A percentile compares a stretch with the other conserved stretches of the same genome.
Conservation (phyloP, 176 grass and related monocot genomes). For the Otatea glauca region DNA sequence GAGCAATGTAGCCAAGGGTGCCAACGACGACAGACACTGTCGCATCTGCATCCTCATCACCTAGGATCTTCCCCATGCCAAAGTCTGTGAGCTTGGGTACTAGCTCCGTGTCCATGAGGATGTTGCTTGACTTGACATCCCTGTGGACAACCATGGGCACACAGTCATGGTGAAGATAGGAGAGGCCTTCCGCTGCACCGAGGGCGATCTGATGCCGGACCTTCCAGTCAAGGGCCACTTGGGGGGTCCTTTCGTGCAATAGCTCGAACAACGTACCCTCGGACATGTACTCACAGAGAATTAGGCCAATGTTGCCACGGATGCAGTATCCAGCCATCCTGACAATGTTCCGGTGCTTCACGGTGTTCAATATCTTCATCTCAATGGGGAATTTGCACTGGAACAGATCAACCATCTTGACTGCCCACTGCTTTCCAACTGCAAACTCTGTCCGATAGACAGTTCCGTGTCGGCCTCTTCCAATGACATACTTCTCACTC, state of each 20-base stretch:
- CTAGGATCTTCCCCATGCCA: constrained; percentile 58
- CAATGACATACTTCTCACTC: constrained; percentile 51
- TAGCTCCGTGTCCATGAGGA: constrained; percentile 61
- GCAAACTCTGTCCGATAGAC: constrained; percentile 44
- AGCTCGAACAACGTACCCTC: constrained; percentile 52
- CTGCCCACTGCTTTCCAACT: constrained; percentile 54
- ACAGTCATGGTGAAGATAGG: constrained; percentile 76
- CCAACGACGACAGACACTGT: constrained; percentile 59
- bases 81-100: constrained; percentile 69
- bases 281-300: constrained; percentile 59
- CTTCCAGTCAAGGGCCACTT: constrained; percentile 46
- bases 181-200: constrained; percentile 49
- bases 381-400: constrained; percentile 55
- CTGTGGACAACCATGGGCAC: constrained; percentile 65
- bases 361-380: constrained; percentile 57
- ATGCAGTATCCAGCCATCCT: constrained; percentile 73
- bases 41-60: constrained; percentile 33
- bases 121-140: constrained; percentile 70
- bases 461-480: constrained; percentile 46
- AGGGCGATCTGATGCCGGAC: constrained; percentile 48
- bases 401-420: constrained; percentile 57
- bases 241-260: constrained; percentile 49
- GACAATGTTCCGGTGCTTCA: constrained; percentile 66
- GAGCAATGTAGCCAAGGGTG: constrained; percentile 79
- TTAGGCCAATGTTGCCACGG: constrained; percentile 47